Conservation (phyloP, 176 grass and related monocot species). For the Musa itinerans region DNA sequence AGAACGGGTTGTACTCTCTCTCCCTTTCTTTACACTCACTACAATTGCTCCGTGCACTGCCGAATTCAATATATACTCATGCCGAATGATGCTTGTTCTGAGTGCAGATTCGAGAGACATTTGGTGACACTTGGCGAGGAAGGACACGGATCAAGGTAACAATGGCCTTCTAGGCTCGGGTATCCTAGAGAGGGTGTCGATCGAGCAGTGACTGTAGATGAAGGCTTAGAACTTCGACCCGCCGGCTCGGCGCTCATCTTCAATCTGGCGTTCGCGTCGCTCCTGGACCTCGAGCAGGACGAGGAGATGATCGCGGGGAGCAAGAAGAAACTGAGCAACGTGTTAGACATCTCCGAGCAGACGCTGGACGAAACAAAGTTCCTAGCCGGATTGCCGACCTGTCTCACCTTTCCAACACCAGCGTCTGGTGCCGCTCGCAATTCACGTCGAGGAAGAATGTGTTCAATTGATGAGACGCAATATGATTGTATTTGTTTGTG, state of each 20-base stretch:
- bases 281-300: conserved; percentile 30
- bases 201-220: conserved; percentile 78
- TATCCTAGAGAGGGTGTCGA: conserved; percentile 51
- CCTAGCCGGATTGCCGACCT: too few species aligned
- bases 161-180: conserved; percentile 45
- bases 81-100: not conserved
- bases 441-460: too few species aligned
- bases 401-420: too few species aligned
- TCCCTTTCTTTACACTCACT: too few species aligned
- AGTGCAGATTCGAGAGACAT: conserved; percentile 61
- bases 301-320: conserved; percentile 38
- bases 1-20: too few species aligned
- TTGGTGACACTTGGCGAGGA: conserved; percentile 49
- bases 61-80: too few species aligned
- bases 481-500: too few species aligned
- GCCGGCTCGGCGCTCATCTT: conserved; percentile 59
- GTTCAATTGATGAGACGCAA: too few species aligned
- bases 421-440: too few species aligned
- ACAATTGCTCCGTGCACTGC: too few species aligned
- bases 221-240: conserved; percentile 56
- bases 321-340: conserved; percentile 34
- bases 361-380: too few species aligned
- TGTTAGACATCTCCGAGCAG: conserved; percentile 47
- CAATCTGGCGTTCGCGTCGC: conserved; percentile 65
- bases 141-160: conserved; percentile 52